phyloP scores from a whole-genome alignment of 2,329 filamentous ascomycete species.

The Curvularia lunata region DNA sequence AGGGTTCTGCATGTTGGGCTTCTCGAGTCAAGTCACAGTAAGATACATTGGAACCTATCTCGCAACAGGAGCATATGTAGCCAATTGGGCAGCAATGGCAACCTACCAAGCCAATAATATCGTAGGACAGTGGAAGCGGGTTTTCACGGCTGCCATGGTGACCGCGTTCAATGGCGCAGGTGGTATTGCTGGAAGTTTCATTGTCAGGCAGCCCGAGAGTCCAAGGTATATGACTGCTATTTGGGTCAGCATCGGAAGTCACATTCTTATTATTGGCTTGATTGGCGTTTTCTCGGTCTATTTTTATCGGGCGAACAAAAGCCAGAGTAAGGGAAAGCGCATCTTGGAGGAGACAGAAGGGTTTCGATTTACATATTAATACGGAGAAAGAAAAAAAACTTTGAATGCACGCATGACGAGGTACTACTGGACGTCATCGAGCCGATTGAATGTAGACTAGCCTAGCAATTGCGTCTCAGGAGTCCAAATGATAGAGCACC shows the following conservation, averaged over 20 bases:
- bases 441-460: not conserved
- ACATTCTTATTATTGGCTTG: constrained; percentile 63
- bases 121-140: constrained; percentile 67
- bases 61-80: constrained; percentile 71
- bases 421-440: not conserved
- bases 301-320: constrained; percentile 61
- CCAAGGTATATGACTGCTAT: constrained; percentile 69
- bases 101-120: constrained; percentile 59
- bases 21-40: constrained; percentile 64
- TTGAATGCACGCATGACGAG: not conserved
- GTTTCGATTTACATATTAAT: constrained; percentile 54
- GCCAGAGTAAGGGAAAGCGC: constrained; percentile 55
- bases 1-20: constrained; percentile 71
- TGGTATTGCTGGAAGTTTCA: constrained; percentile 70
- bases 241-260: constrained; percentile 68
- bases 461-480: not conserved
- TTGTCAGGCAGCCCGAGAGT: constrained; percentile 66
- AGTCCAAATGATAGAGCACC: not conserved
- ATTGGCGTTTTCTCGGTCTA: constrained; percentile 60
- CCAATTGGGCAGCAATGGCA: constrained; percentile 72
- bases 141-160: constrained; percentile 65
- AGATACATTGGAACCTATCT: constrained; percentile 70
- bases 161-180: constrained; percentile 68
- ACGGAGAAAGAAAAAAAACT: constrained; percentile 13
- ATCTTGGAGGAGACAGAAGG: constrained; percentile 59